Base-by-base conservation (phyloP, 495 filamentous ascomycete species). In the Aspergillus ellipticus region DNA sequence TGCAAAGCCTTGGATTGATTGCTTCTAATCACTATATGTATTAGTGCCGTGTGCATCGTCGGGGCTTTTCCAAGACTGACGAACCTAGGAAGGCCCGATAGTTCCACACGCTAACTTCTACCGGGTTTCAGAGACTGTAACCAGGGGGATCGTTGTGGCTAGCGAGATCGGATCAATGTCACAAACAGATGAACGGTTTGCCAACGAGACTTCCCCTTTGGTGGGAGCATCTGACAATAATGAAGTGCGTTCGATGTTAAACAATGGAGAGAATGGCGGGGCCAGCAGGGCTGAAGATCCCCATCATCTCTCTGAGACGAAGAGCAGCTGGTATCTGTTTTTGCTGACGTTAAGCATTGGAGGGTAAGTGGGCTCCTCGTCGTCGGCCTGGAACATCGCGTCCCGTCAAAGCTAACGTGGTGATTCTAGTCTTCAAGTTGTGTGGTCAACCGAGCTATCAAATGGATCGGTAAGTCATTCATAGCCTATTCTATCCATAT, bases 371-470 rank as follows among this genome's bases (percentile, higher is more conserved):
- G 29, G 47, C 49, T 41, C 21, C 53, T 54, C 22, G 54, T 33
- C 29, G 19, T 3, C n/a, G 10, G n/a, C 11, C 8, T 26, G 11
- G 24, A 29, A 31, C 24, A 33, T 8, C 35, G 41, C 41, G 11
- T 24, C 39, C 19, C 35, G 22, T 31, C 20, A 57, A 26, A n/a
- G 37, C 46, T 57, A 35, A 58, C 42, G 0, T 21, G 28, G 46
- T 28, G 19, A 2, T 16, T 41, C 16, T 53, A 83, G 89, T 22
- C 76, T 97, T 56, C 92, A 96, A 69, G 85, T 97, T 64, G 90
- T 90, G n/a, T 97, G 92, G 92, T 88, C 90, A 7, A 90, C 94
- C 39, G 91, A 96, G 66, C 73, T 92, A 50, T 93, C 89, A 48
- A 88, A 92, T 74, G 90, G 89, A 59, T 93, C 91, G 39, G 81